Conservation (phyloP, 805 yeast species). For the Maudiozyma bulderi region DNA sequence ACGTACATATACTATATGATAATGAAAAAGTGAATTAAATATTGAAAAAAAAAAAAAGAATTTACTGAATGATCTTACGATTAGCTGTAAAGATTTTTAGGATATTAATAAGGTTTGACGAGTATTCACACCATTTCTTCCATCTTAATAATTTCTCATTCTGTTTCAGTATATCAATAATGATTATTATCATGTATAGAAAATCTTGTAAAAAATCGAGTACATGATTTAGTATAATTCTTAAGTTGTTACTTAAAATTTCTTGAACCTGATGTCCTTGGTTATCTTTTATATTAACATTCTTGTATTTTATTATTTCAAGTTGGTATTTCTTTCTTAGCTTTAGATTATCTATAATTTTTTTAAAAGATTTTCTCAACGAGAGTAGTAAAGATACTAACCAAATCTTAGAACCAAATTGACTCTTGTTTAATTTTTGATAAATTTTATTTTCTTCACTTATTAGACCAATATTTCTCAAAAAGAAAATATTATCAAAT, state of each 20-base stretch:
- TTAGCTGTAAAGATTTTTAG: conserved; percentile 12
- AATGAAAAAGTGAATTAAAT: background rate
- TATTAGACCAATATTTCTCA: conserved; percentile 23
- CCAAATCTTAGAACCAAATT: conserved; percentile 25
- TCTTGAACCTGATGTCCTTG: background rate
- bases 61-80: background rate
- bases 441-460: conserved; percentile 18
- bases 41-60: background rate
- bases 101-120: conserved; percentile 18
- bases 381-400: conserved; percentile 19
- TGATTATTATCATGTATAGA: conserved; percentile 16
- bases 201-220: conserved; percentile 22
- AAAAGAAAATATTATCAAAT: conserved; percentile 22
- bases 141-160: conserved; percentile 5
- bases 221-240: conserved; percentile 4
- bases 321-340: conserved; percentile 9
- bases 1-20: conserved; percentile 2
- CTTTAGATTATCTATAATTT: conserved; percentile 6
- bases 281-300: background rate
- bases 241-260: background rate
- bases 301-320: conserved; percentile 7
- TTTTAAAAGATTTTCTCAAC: conserved; percentile 11
- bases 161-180: conserved; percentile 15
- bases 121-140: conserved; percentile 12
- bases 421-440: conserved; percentile 18